Base-by-base conservation (phyloP, 495 filamentous ascomycete species). In the Neurospora sp. region DNA sequence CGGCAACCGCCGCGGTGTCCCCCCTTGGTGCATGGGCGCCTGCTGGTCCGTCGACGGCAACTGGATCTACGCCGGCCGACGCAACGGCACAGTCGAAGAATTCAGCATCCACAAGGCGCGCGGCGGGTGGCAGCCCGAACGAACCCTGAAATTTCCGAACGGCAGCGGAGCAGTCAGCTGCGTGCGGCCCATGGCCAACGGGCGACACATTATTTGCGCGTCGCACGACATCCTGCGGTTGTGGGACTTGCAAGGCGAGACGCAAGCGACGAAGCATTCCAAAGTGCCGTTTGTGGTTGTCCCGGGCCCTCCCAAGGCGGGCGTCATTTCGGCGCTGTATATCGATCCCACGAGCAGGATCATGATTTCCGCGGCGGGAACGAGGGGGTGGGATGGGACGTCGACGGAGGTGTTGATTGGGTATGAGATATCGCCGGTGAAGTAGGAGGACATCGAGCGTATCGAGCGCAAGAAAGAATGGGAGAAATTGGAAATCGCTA, bases 1-100 rank as follows among this genome's bases (percentile, higher is more conserved):
- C 70, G 85, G 84, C 18, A 91, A 92, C 71, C 84, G 86, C 11
- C 85, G 83, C 31, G 91, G 92, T 70, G 90, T 91, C 8, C 94
- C 96, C 4, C 96, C 94, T 10, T 99, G 96, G 96, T 98, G 94
- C 81, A 98, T 97, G 91, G 93, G 91, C 74, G 94, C 93, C n/a
- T 96, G 93, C 82, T 99, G 96, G 96, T 94, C 91, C 74, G 94
- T 94, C 3, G 92, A 97, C 82, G 96, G 96, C 37, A 98, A 99
- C 81, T 94, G 88, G 82, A 94, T 99, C 72, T 99, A 97, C 82
- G 94, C 92, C 18, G 96, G 96, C 6, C 88, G 96, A 44, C 87
- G 96, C 71, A 99, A 98, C 81, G 92, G 93, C 72, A 97, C 93
- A 0, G 96, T 99, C 1, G 96, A 99, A 73, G 96, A 99, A 79